Conservation (phyloP, 1,284 basidiomycete species). For the Cryptococcus jaspeensis region DNA sequence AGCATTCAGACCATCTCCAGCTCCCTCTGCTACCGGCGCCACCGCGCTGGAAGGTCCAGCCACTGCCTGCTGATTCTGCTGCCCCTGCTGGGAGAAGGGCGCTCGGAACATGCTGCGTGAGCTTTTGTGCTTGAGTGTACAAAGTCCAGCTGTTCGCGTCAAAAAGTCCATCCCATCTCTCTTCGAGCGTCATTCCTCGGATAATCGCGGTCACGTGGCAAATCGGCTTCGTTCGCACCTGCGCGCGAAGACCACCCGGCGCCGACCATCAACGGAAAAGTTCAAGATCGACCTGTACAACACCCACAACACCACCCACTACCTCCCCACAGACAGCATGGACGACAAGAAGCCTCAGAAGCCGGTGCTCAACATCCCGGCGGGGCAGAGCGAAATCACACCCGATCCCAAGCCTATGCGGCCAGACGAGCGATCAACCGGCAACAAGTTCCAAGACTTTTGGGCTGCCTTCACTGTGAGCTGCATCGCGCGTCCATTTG, state of each 20-base stretch:
- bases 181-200: not conserved
- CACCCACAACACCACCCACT: not conserved
- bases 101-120: slow-evolving; percentile 24
- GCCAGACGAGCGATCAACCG: slow-evolving; percentile 15
- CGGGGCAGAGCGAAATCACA: slow-evolving; percentile 20
- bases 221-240: not conserved
- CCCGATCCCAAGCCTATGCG: slow-evolving; percentile 8
- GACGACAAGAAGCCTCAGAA: slow-evolving; percentile 2
- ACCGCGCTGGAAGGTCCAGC: slow-evolving; percentile 16
- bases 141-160: no score
- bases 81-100: not conserved
- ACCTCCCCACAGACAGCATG: not conserved
- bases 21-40: not conserved
- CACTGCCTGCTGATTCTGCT: not conserved
- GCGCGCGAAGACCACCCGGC: not conserved
- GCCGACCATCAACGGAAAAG: not conserved
- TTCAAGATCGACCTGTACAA: not conserved
- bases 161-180: not conserved
- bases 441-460: slow-evolving; percentile 14
- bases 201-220: not conserved
- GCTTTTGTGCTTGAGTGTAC: not conserved
- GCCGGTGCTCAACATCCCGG: slow-evolving; percentile 18
- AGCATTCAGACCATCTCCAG: not conserved
- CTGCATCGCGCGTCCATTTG: not conserved
- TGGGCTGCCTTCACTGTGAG: slow-evolving; percentile 16